Base-by-base conservation (phyloP, 2,329 filamentous ascomycete species). In the Alternaria brassicicola region DNA sequence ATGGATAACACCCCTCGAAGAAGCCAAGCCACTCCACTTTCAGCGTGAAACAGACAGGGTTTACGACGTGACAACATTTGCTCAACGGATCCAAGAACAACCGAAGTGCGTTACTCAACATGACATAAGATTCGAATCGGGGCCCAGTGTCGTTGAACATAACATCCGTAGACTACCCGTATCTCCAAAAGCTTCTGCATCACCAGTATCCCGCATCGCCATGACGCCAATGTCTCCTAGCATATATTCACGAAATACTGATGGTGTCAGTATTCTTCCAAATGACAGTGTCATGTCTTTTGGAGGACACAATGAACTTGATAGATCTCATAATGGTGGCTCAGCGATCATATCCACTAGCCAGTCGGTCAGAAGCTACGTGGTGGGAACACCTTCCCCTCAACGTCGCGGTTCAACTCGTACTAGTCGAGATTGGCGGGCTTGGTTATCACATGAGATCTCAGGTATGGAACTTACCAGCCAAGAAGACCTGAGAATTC, bases 391-490 rank as follows among this genome's bases (percentile, higher is more conserved):
- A 6, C 68, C 72, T 2, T 69, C 71, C 30, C 69, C 68, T 9
- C 57, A 65, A 13, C 65, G 64, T 12, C 59, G 52, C 12, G 61
- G 62, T 25, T 73, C 63, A 12, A 62, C 62, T 21, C 72, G 64
- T 49, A 76, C 67, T 15, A 81, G 80, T 63, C 69, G 70, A 28
- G 80, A 82, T 35, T 83, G 81, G 81, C 79, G 78, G 31, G 74
- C 73, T 10, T 83, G 81, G 81, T 65, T 82, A 3, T 79, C 78
- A 2, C 76, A 78, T 49, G 80, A 82, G 59, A 74, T 82, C 23
- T 75, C 73, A 2, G 75, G 76, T 12, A 73, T 81, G 21, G 72
- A 73, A 49, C 56, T 65, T 12, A 47, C 57, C 7, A 64, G 70
- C 3, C 58, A 70, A 21, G 72, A 74, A 26, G 65, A 76, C 13